Evolutionary conservation across 768 basidiomycete species (phyloP), one percentile per base, ranked within the genome.

Genomic region (Lentinula detonsa): DNA sequence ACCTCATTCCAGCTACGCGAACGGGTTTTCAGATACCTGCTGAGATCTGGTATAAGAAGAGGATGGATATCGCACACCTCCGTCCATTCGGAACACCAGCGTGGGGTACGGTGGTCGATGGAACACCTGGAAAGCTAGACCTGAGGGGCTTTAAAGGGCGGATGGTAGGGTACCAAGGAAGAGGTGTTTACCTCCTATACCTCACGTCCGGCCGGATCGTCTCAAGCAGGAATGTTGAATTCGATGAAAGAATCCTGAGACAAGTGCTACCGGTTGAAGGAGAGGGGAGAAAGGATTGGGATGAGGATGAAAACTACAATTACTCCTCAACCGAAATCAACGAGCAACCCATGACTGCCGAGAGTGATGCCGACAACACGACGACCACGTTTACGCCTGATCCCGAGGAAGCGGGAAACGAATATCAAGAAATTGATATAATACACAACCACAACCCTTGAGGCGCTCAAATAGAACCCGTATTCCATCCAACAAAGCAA

Each of bases 331-430:
- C n/a, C 31, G 16, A 16, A 16, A 23, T 45, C 9, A 40, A 39
- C 16, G 35, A 56, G 28, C 28, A 35, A 21, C 35, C 33, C 15
- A 69, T 66, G 4, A 65, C 28, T 70, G 4, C 51, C 35, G 62
- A 74, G 72, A 13, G 67, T 66, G 11, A 72, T 69, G 15, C 54
- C 2, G 54, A 13, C n/a, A 56, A 15, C 10, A 2, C 34, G 23
- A 5, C 35, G 11, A 13, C 13, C 9, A 9, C 16, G 8, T 16
- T 16, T 49, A 9, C 9, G 6, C 37, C 37, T 16, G 16, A 49
- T 39, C 37, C 37, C 13, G 33, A 28, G 23, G 2, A 2, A 18
- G 35, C 39, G 7, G 13, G 39, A 16, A 56, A 15, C 6, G 15
- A 56, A 23, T 2, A 3, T 40, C 54, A 8, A 10, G 11, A 10